A percentile compares a stretch with the other conserved stretches of the same genome.
phyloP scores from a whole-genome alignment of 495 filamentous ascomycete species.

The Cercophora newfieldiana region DNA sequence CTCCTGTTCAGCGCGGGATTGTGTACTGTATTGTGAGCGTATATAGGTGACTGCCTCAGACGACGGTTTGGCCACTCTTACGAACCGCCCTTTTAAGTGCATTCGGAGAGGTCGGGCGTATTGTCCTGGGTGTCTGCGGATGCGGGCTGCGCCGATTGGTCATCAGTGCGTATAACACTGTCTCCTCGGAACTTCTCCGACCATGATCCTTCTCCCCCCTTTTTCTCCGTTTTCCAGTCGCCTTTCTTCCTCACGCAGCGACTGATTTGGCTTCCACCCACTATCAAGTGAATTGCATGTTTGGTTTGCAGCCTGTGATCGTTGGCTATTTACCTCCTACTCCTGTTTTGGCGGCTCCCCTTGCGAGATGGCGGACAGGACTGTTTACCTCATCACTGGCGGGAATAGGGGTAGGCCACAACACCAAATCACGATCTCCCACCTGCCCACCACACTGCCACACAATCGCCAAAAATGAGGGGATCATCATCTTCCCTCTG shows the following conservation, averaged over 20 bases:
- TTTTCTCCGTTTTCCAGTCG: slow-evolving; percentile 1
- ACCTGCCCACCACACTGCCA: not conserved
- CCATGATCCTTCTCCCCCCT: not conserved
- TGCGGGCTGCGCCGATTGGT: slow-evolving; percentile 16
- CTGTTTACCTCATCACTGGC: slow-evolving; percentile 42
- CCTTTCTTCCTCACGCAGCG: not conserved
- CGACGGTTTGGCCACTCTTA: not conserved
- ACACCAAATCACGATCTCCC: not conserved
- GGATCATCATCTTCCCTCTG: not conserved
- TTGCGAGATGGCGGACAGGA: slow-evolving; percentile 28
- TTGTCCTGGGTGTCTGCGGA: not conserved
- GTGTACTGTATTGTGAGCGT: not conserved
- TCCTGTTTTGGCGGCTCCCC: not conserved
- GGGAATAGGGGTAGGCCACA: slow-evolving; percentile 36
- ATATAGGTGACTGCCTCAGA: not conserved
- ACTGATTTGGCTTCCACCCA: not conserved
- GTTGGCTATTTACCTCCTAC: not conserved
- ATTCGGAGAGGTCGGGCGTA: not conserved
- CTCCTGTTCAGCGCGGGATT: not conserved
- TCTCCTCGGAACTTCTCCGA: not conserved
- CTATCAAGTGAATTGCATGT: too few relatives aligned
- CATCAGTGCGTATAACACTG: slow-evolving; percentile 9
- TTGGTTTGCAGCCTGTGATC: too few relatives aligned
- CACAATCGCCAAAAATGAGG: not conserved
- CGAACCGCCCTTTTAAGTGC: not conserved